phyloP scores from a whole-genome alignment of 148 eudicot genomes.

The Selenicereus undatus region DNA sequence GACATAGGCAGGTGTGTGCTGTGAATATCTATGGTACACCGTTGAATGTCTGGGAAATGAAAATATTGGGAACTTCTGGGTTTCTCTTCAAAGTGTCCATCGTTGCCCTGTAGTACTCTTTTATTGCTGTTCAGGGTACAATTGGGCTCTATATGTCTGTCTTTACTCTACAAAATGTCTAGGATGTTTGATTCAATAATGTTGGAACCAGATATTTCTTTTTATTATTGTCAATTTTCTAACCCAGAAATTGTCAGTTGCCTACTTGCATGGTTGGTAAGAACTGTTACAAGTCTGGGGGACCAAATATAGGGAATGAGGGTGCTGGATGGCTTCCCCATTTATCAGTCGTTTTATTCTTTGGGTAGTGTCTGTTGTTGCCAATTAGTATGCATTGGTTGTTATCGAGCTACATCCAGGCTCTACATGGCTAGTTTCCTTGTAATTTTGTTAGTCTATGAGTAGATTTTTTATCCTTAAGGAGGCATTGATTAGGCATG shows the following conservation, averaged over 20 bases:
- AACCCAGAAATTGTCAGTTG: conserved; percentile 37
- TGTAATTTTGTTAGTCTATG: not conserved
- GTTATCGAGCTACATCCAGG: conserved; percentile 35
- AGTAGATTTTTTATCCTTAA: not conserved
- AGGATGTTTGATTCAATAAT: not conserved
- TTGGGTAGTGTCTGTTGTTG: conserved; percentile 40
- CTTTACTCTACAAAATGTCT: not conserved
- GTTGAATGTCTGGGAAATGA: conserved; percentile 8
- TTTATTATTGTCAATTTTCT: not conserved
- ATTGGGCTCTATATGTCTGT: conserved; percentile 15
- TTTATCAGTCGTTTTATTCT: conserved; percentile 18
- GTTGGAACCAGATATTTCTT: not conserved
- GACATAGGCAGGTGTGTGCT: conserved; percentile 25
- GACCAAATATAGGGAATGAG: conserved; percentile 27
- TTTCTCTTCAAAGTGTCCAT: conserved; percentile 13
- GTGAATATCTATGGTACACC: conserved; percentile 14
- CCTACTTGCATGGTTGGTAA: conserved; percentile 8
- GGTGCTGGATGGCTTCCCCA: conserved; percentile 26
- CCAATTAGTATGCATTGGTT: conserved; percentile 14
- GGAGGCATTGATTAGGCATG: not conserved
- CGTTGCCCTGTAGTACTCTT: not conserved
- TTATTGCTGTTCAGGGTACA: conserved; percentile 13
- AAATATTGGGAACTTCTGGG: not conserved
- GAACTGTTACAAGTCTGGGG: conserved; percentile 35
- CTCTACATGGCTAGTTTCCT: too few species aligned